Conservation (phyloP, 306 rosid species). For the Quercus parvula region DNA sequence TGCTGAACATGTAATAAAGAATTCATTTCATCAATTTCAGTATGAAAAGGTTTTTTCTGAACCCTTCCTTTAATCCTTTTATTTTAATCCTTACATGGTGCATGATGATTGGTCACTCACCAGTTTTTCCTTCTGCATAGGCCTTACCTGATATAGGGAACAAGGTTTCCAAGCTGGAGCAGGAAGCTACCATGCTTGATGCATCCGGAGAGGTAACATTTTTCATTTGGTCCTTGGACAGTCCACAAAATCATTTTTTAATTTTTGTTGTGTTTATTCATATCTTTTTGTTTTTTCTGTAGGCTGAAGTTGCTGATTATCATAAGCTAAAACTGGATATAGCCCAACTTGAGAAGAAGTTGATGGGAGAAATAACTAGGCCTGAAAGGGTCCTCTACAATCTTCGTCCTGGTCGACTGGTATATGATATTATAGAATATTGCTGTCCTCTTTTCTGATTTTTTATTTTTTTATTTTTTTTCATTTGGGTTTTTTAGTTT, state of each 20-base stretch:
- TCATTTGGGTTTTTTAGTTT: neutral
- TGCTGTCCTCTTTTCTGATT: neutral
- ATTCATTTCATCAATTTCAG: constrained; percentile 96
- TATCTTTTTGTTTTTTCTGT: constrained; percentile 20
- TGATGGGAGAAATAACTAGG: constrained; percentile 88
- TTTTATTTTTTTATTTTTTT: neutral
- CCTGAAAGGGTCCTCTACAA: constrained; percentile 82
- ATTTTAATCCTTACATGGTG: constrained; percentile 12
- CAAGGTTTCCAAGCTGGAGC: constrained; percentile 71
- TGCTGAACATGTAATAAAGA: constrained; percentile 89
- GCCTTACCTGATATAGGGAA: constrained; percentile 91
- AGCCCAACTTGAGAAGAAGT: constrained; percentile 80
- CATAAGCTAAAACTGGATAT: constrained; percentile 81
- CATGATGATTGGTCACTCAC: constrained; percentile 12
- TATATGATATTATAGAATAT: constrained; percentile 33
- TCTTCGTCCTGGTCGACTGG: constrained; percentile 98
- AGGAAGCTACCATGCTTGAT: constrained; percentile 84
- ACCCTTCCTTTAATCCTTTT: constrained; percentile 12
- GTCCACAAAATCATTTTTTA: constrained; percentile 14
- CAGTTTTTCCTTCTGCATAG: constrained; percentile 36
- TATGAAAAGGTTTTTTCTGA: constrained; percentile 75
- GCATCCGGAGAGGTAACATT: constrained; percentile 83
- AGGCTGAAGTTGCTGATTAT: constrained; percentile 91
- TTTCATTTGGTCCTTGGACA: neutral
- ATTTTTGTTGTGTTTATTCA: neutral